Evolutionary conservation across 2,329 filamentous ascomycete species (phyloP), one percentile per base, ranked within the genome.

Genomic region (Dactylellina leptospora): DNA sequence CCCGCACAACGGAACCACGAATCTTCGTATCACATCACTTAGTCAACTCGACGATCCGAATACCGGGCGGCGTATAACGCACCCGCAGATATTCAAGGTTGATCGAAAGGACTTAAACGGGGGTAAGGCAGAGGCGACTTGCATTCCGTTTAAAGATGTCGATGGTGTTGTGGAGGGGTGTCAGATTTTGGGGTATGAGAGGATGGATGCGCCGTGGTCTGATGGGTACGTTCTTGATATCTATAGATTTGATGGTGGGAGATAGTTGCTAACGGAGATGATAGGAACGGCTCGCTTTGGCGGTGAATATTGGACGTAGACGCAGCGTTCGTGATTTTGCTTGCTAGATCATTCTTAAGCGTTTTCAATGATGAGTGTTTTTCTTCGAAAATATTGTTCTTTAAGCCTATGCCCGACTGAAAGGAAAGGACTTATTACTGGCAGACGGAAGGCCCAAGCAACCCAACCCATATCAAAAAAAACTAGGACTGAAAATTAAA

Each of bases 171-270:
- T 36, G 0, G 55, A 47, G 3, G 63, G 44, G 11, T 38, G 28
- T 2, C 63, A 69, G 18, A 69, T 69, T 22, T 20, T 69, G 40
- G 60, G 47, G 47, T 61, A n/a, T 44, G 63, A 69, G 5, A 53
- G 55, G 6, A 56, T 20, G 2, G 63, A 69, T 36, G 44, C 8
- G 8, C 63, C 63, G 11, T 69, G 63, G 63, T 61, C 55, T 1
- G 63, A 61, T 50, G 56, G 16, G 63, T 69, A 36, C 27, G 2
- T 16, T 38, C 10, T n/a, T n/a, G 16, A 13, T 44, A 9, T n/a
- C 42, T 38, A 23, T 47, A 2, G 9, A 40, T 22, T 16, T n/a
- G 9, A 6, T 20, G 2, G 2, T 9, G n/a, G 3, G 36, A 16
- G n/a, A 38, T 5, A n/a, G 30, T 68, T 27, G 59, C 23, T 30